phyloP scores from a whole-genome alignment of 768 basidiomycete species.

The Tylopilus sp. region DNA sequence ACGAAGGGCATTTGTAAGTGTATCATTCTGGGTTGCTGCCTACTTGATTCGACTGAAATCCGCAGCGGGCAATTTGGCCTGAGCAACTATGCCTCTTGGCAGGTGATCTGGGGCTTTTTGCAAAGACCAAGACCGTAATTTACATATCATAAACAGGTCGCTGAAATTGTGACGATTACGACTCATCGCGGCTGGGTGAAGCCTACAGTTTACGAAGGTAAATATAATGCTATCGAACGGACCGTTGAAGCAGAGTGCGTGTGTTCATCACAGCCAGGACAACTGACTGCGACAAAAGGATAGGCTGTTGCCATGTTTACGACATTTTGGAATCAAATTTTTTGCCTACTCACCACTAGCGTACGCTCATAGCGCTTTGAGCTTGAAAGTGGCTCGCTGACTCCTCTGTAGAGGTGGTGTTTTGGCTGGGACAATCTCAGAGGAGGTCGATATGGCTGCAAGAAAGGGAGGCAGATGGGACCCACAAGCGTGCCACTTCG shows the following conservation, averaged over 20 bases:
- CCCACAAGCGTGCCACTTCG: slow-evolving; percentile 4
- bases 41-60: not conserved
- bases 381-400: not conserved
- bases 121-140: not conserved
- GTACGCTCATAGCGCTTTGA: not conserved
- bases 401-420: slow-evolving; percentile 9
- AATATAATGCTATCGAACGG: slow-evolving; percentile 45
- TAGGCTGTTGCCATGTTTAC: slow-evolving; percentile 39
- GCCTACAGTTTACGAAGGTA: slow-evolving; percentile 48
- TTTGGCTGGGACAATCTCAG: slow-evolving; percentile 12
- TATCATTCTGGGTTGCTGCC: not conserved
- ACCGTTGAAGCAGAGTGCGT: slow-evolving; percentile 34
- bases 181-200: slow-evolving; percentile 43
- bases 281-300: not conserved
- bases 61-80: slow-evolving; percentile 13
- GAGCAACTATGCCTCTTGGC: slow-evolving; percentile 30
- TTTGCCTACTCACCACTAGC: slow-evolving; percentile 23
- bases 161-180: slow-evolving; percentile 44
- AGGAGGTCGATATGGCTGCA: slow-evolving; percentile 7
- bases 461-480: slow-evolving; percentile 18
- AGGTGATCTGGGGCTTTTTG: slow-evolving; percentile 23
- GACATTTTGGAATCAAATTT: slow-evolving; percentile 40
- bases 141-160: slow-evolving; percentile 28
- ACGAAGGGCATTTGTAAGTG: slow-evolving; percentile 49
- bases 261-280: not conserved